Evolutionary conservation across 2,329 filamentous ascomycete genomes (phyloP).

Genomic region (Claviceps maximensis): DNA sequence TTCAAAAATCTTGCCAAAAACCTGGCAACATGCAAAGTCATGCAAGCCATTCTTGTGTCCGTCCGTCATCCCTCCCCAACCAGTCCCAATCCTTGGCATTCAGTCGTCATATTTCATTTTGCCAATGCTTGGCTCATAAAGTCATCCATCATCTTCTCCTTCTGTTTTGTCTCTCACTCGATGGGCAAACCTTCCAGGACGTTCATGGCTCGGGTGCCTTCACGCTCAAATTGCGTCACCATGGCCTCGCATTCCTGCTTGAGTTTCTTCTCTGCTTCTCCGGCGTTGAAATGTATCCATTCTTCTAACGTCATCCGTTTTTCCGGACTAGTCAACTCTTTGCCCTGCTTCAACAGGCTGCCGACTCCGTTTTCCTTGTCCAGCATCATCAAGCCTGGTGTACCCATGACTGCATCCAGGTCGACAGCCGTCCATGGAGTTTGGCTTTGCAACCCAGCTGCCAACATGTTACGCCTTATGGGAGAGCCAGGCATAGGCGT

Average conservation of each 20-base stretch:
- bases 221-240: constrained; percentile 69
- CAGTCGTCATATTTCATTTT: not conserved
- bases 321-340: constrained; percentile 59
- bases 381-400: constrained; percentile 24
- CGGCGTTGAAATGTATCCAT: constrained; percentile 77
- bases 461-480: constrained; percentile 45
- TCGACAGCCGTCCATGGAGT: constrained; percentile 62
- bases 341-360: constrained; percentile 39
- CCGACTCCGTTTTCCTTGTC: constrained; percentile 41
- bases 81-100: no score
- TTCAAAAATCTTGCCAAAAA: no score
- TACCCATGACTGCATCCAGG: constrained; percentile 56
- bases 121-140: not conserved
- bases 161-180: constrained; percentile 18
- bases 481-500: constrained; percentile 44
- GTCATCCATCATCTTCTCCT: not conserved
- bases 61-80: no score
- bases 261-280: constrained; percentile 65
- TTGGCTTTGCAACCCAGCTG: constrained; percentile 40
- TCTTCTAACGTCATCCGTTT: constrained; percentile 87
- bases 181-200: constrained; percentile 60
- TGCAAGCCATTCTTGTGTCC: no score
- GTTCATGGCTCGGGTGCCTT: constrained; percentile 67
- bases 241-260: constrained; percentile 71
- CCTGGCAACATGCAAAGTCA: no score